Evolutionary conservation across 306 rosid genomes (phyloP).

Genomic region (Astragalus membranaceus): DNA sequence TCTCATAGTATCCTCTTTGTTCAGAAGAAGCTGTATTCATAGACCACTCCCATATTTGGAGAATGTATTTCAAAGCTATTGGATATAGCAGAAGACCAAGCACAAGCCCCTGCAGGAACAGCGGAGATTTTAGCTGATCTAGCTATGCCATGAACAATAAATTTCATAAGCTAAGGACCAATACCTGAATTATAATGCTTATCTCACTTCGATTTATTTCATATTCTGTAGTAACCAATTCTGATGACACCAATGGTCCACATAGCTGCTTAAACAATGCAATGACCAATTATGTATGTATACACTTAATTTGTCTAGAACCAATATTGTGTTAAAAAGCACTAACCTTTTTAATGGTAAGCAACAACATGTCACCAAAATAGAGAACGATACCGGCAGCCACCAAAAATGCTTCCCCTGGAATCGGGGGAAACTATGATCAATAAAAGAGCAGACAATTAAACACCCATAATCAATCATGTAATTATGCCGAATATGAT

Average conservation of each 20-base stretch:
- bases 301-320: not conserved
- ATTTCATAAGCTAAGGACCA: conserved; percentile 14
- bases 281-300: conserved; percentile 19
- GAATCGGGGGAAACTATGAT: not conserved
- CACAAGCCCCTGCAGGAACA: conserved; percentile 69
- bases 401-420: conserved; percentile 85
- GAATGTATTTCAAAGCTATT: conserved; percentile 49
- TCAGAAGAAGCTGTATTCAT: conserved; percentile 32
- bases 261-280: conserved; percentile 44
- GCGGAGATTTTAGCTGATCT: conserved; percentile 25
- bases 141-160: conserved; percentile 18
- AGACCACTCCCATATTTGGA: conserved; percentile 52
- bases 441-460: conserved; percentile 4
- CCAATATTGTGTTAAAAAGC: not conserved
- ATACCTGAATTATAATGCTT: conserved; percentile 75
- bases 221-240: conserved; percentile 36
- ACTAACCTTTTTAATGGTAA: conserved; percentile 64
- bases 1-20: conserved; percentile 48
- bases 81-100: conserved; percentile 87
- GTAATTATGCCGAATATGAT: not conserved
- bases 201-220: conserved; percentile 72
- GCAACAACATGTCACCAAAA: conserved; percentile 81
- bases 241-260: conserved; percentile 41
- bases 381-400: conserved; percentile 81
- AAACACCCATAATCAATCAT: not conserved